Conservation (phyloP, 2,329 filamentous ascomycete genomes). For the Canariomyces notabilis region DNA sequence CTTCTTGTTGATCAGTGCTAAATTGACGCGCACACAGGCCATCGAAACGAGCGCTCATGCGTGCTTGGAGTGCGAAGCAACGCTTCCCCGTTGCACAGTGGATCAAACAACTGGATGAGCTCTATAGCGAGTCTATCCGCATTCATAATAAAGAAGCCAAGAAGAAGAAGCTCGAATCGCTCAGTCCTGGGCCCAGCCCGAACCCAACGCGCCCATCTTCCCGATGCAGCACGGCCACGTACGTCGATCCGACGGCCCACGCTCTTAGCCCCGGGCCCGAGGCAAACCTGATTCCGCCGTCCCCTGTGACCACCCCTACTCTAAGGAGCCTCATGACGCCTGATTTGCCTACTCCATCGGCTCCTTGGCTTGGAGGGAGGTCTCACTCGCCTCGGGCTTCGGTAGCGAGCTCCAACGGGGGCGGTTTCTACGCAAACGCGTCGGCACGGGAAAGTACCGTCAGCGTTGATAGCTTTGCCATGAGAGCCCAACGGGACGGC, state of each 20-base stretch:
- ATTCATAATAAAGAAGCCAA: constrained; percentile 35
- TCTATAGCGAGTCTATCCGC: constrained; percentile 56
- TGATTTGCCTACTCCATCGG: constrained; percentile 17
- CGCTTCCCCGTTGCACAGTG: constrained; percentile 64
- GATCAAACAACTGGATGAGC: constrained; percentile 58
- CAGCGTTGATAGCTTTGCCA: constrained; percentile 26
- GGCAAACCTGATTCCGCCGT: constrained; percentile 15
- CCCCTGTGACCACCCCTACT: constrained; percentile 5
- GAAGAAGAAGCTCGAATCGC: constrained; percentile 25
- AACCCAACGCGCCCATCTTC: constrained; percentile 19
- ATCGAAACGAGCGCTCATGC: constrained; percentile 55
- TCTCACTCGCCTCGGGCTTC: constrained; percentile 21
- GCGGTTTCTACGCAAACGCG: constrained; percentile 17
- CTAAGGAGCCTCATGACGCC: constrained; percentile 16
- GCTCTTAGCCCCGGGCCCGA: constrained; percentile 15
- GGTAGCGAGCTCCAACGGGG: constrained; percentile 21
- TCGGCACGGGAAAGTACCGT: constrained; percentile 21
- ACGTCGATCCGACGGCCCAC: constrained; percentile 9
- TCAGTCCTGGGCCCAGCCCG: constrained; percentile 12
- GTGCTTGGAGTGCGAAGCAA: constrained; percentile 59
- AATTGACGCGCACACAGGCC: constrained; percentile 3
- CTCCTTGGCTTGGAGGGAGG: constrained; percentile 19
- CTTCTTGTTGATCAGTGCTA: not conserved
- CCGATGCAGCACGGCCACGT: constrained; percentile 15
- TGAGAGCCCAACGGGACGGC: constrained; percentile 24